Evolutionary conservation across 257 asterid species (phyloP), one percentile per base, ranked within the genome.

Genomic region (Craterostigma plantagineum): DNA sequence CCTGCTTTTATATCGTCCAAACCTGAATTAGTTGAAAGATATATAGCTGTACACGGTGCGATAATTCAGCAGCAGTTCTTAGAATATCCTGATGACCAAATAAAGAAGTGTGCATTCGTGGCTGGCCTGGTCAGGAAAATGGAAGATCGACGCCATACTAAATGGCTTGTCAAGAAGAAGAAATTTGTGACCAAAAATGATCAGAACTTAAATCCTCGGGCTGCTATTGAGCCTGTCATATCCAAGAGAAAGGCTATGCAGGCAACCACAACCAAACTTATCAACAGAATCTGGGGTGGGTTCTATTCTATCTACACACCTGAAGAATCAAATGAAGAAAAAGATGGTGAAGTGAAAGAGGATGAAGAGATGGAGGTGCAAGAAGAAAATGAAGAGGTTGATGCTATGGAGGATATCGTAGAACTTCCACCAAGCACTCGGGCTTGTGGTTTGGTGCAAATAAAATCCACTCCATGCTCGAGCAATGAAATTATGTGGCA

Each of bases 91-190:
- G 95, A 87, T 70, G 67, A 58, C 30, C 68, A 30, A 34, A 82
- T 87, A 43, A 82, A 61, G 63, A 79, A 74, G 59, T 64, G 82
- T 42, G 65, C 91, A 18, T 87, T 87, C 40, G 91, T 65, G 57
- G 46, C 56, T 62, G 91, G 92, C 14, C 90, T 87, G 27, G 40
- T 64, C 34, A 63, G 63, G 62, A 82, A 82, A 60, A 87, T 87
- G 98, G 95, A 87, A 63, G 91, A 70, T 60, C 73, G 73, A 57
- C 95, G 76, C 78, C 98, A 87, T 51, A 76, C 93, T 0, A 82
- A 82, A 48, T 79, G 93, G 95, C 62, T 79, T 40, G 91, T 87
- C 51, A 87, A 79, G 92, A 82, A 76, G 64, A 82, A 87, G 79
- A 76, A 72, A 68, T 34, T 70, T 55, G 52, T 79, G 55, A 65